Conservation (phyloP, 257 asterid species). For the Ilex asprella region DNA sequence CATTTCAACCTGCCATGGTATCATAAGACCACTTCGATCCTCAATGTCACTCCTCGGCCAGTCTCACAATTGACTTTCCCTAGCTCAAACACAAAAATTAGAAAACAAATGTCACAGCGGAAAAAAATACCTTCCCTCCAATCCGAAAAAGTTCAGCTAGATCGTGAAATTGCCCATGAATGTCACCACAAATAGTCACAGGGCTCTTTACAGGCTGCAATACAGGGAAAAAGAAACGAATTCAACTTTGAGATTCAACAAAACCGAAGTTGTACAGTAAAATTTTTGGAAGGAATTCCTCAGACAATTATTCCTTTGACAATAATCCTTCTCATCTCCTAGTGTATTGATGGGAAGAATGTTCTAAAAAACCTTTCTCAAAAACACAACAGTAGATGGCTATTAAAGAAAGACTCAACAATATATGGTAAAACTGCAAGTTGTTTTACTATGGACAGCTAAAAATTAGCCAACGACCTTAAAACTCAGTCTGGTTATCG, state of each 20-base stretch:
- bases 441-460: no score
- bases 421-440: no score
- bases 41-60: no score
- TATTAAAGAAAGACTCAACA: no score
- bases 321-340: not conserved
- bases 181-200: slow-evolving; percentile 42
- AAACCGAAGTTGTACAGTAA: not conserved
- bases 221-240: slow-evolving; percentile 11
- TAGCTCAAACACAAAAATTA: slow-evolving; percentile 3
- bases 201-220: slow-evolving; percentile 78
- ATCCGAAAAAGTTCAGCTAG: slow-evolving; percentile 29
- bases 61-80: no score
- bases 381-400: not conserved
- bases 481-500: no score
- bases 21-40: no score
- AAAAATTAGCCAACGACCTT: no score
- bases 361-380: no score
- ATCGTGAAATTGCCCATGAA: slow-evolving; percentile 96
- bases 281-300: slow-evolving; percentile 4
- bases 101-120: slow-evolving; percentile 1
- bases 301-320: no score
- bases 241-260: slow-evolving; percentile 1
- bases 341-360: no score
- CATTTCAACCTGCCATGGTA: no score
- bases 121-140: slow-evolving; percentile 70